phyloP scores from a whole-genome alignment of 2,329 filamentous ascomycete species.

The Calonectria hawksworthii region DNA sequence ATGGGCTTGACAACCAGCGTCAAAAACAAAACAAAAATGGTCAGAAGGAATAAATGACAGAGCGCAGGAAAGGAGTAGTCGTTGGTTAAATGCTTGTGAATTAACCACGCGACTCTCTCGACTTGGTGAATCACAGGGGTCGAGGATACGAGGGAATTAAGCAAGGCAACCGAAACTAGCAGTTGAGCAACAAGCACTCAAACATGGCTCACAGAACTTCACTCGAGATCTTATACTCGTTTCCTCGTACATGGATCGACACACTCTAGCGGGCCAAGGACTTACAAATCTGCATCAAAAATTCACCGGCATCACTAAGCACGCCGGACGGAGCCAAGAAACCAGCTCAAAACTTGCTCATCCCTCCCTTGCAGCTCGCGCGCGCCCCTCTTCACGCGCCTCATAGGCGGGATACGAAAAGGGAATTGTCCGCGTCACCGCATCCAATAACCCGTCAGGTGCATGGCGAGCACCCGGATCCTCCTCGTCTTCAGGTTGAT shows the following conservation, averaged over 20 bases:
- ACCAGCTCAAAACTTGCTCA: slow-evolving; percentile 17
- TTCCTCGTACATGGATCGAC: not conserved
- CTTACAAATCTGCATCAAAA: not conserved
- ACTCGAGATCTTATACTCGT: not conserved
- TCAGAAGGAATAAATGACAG: not conserved
- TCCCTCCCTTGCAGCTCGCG: not conserved
- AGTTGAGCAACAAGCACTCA: not conserved
- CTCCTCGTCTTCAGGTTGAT: not conserved
- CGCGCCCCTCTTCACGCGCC: not conserved
- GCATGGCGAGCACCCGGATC: not conserved
- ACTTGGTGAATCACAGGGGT: not conserved
- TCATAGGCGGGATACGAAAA: not conserved
- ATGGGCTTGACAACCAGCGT: slow-evolving; percentile 15
- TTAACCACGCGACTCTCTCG: not conserved
- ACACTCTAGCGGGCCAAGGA: not conserved
- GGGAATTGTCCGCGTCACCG: not conserved
- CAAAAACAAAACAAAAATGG: not conserved
- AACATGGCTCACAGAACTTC: not conserved
- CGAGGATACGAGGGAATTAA: not conserved
- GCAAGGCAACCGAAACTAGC: not conserved
- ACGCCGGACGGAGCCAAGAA: not conserved
- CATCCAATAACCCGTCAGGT: not conserved
- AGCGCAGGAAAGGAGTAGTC: not conserved
- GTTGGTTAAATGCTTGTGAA: not conserved
- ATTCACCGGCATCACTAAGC: not conserved